Evolutionary conservation across 1,284 basidiomycete genomes (phyloP), one percentile per base, ranked within the genome.

Genomic region (Cryptococcus sp.): DNA sequence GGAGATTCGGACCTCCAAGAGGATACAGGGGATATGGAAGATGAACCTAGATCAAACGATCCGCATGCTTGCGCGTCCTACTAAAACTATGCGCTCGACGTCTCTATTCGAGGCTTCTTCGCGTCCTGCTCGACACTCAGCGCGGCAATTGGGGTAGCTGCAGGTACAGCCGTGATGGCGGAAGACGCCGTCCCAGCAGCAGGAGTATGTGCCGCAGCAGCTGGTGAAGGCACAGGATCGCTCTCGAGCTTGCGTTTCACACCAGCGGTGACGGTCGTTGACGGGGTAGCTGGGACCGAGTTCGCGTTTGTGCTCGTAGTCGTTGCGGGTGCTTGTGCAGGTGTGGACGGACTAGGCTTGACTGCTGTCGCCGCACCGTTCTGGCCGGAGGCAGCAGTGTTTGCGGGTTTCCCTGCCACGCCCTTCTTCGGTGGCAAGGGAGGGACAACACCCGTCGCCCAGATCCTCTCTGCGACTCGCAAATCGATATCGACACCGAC

Each of bases 401-500:
- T 25, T 3, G 46, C 22, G 17, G 23, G 19, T 16, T 42, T 42
- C 41, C 3, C 41, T 15, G 22, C 35, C 11, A 20, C 54, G 17
- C 22, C 48, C 48, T 64, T 64, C 38, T 61, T 62, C 11, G 50
- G 56, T n/a, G 58, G 63, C n/a, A 63, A 50, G 20, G 70, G 69
- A 5, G 75, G 75, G 2, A 76, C 64, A 4, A 74, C 62, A 11
- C 75, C 75, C 7, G 74, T 76, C 25, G 68, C 68, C 75, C 75
- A 77, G 23, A 77, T 74, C 23, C 68, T 57, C 48, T 73, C 72
- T 2, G 75, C 75, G 3, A 72, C 69, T 19, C 66, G 58, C 17
- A 77, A 48, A 59, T 77, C 75, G 38, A 77, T 73, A 38, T 75
- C 69, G 19, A 72, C 69, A 6, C 75, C 75, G 3, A 77, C 74